Base-by-base conservation (phyloP, 805 yeast genomes). In the Candida silvatica region DNA sequence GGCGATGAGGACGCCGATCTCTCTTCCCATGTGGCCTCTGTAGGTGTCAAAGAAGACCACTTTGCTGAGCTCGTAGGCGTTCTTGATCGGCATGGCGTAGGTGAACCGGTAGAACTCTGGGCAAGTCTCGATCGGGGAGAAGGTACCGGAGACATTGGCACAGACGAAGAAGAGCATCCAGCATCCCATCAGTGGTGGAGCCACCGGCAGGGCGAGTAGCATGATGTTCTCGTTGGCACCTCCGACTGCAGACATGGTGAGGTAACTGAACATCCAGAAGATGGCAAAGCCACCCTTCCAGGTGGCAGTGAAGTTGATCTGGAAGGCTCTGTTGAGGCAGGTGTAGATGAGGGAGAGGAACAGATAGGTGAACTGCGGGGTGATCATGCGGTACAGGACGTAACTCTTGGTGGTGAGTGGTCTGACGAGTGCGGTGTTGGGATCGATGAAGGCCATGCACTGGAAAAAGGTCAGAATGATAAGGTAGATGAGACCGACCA, bases 201-300 rank as follows among this genome's bases (percentile, higher is more conserved):
- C 65, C 12, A 62, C 37, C 5, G 75, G 56, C 32, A 78, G 59
- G 6, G 70, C 51, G 5, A 80, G 20, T 53, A 75, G 50, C 1
- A 77, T 75, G 45, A 71, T 58, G 41, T 78, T 73, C 54, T 83
- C 92, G 49, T 77, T 80, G 22, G 80, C 77, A 29, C 80, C 73
- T 39, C 94, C 94, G 25, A 81, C 80, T 1, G 88, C 84, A 42
- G 75, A 59, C 84, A 83, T 77, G 5, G 84, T 71, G 33, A 83
- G 45, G 52, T 62, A 83, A 6, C 76, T 66, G 22, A 76, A 45
- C 72, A 79, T 67, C 94, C 94, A 84, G 42, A 70, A 71, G 2
- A 82, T 77, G 27, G 83, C 67, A 55, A 82, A 82, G 0, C 94
- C 94, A 7, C 77, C 72, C 22, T 56, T 63, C 60, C 74, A 81